phyloP scores from a whole-genome alignment of 2,329 filamentous ascomycete species.

The Monosporascus cannonballus region DNA sequence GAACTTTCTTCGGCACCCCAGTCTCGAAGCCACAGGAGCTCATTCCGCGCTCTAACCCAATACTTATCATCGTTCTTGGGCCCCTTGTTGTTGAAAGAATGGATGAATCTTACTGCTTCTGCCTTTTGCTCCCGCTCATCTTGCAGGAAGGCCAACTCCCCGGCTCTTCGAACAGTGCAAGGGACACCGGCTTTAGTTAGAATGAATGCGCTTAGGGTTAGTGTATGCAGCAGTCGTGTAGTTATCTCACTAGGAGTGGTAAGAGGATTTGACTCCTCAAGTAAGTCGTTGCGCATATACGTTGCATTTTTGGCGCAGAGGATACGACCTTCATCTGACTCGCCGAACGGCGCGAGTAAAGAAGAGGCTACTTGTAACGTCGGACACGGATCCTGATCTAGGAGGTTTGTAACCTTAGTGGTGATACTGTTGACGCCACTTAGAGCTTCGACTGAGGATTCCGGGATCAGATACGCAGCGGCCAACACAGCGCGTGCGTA shows the following conservation, averaged over 20 bases:
- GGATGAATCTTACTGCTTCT: slow-evolving; percentile 54
- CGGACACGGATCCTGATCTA: slow-evolving; percentile 54
- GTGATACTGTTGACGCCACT: slow-evolving; percentile 55
- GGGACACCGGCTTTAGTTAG: slow-evolving; percentile 44
- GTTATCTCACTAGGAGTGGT: slow-evolving; percentile 53
- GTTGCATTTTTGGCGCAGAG: slow-evolving; percentile 35
- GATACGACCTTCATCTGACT: slow-evolving; percentile 26
- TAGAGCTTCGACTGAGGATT: slow-evolving; percentile 52
- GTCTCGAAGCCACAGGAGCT: slow-evolving; percentile 66
- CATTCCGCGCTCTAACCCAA: slow-evolving; percentile 56
- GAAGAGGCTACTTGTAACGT: slow-evolving; percentile 43
- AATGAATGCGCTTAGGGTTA: slow-evolving; percentile 56
- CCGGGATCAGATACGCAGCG: slow-evolving; percentile 60
- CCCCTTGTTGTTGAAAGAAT: slow-evolving; percentile 40
- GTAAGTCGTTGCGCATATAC: slow-evolving; percentile 45
- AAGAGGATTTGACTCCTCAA: slow-evolving; percentile 56
- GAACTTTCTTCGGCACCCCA: slow-evolving; percentile 55
- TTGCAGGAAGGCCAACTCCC: slow-evolving; percentile 58
- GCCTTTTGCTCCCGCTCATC: slow-evolving; percentile 59
- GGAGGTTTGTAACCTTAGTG: slow-evolving; percentile 50
- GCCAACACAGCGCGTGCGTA: slow-evolving; percentile 66
- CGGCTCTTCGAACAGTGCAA: slow-evolving; percentile 46
- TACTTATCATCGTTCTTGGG: slow-evolving; percentile 56
- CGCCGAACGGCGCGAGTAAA: slow-evolving; percentile 35
- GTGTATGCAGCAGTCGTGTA: slow-evolving; percentile 53